Conservation (phyloP, 2,329 filamentous ascomycete genomes). For the Lasiodiplodia sp. region DNA sequence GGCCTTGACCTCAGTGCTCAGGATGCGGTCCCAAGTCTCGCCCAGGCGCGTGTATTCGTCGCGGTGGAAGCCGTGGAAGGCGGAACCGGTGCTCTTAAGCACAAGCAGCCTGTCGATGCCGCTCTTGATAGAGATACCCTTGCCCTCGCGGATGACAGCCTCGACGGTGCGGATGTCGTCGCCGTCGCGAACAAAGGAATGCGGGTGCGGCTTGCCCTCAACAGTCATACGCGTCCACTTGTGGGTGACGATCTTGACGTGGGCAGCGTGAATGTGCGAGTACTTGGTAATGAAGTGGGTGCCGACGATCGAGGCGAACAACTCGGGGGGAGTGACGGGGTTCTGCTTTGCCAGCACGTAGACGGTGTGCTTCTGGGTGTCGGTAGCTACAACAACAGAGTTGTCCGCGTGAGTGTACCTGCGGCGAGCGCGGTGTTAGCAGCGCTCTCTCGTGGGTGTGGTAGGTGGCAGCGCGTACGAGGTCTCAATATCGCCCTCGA, state of each 20-base stretch:
- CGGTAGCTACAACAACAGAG: slow-evolving; percentile 91
- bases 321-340: slow-evolving; percentile 90
- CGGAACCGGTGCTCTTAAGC: slow-evolving; percentile 94
- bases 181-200: slow-evolving; percentile 92
- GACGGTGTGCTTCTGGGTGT: slow-evolving; percentile 92
- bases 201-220: slow-evolving; percentile 89
- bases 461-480: slow-evolving; percentile 62
- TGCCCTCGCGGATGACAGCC: slow-evolving; percentile 69
- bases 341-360: slow-evolving; percentile 95
- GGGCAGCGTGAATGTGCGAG: slow-evolving; percentile 82
- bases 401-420: slow-evolving; percentile 96
- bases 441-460: neutral
- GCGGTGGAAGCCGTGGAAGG: slow-evolving; percentile 91
- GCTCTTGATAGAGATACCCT: slow-evolving; percentile 78
- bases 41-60: slow-evolving; percentile 92
- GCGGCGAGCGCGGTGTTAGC: slow-evolving; percentile 31
- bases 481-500: slow-evolving; percentile 90
- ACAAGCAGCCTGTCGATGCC: slow-evolving; percentile 84
- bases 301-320: slow-evolving; percentile 84
- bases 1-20: slow-evolving; percentile 91
- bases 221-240: slow-evolving; percentile 90
- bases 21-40: slow-evolving; percentile 93
- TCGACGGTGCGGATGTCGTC: slow-evolving; percentile 86
- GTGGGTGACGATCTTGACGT: slow-evolving; percentile 83
- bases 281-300: slow-evolving; percentile 90